Evolutionary conservation across 2,329 filamentous ascomycete genomes (phyloP).

Genomic region (Aspergillus thermomutatus): DNA sequence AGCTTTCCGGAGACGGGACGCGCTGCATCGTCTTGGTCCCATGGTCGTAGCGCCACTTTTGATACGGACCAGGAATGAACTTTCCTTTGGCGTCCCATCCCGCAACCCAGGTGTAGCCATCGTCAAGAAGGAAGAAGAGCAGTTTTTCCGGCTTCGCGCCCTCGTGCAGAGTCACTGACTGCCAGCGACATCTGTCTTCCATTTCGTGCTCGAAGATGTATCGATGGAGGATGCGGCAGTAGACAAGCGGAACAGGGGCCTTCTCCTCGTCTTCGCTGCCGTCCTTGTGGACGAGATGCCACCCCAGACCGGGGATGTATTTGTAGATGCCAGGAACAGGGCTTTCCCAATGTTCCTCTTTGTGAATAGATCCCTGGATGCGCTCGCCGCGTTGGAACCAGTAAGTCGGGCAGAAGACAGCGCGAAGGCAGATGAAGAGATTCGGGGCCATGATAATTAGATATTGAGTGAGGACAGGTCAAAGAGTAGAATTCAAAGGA

Average conservation of each 20-base stretch:
- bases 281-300: conserved; percentile 47
- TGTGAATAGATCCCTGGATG: conserved; percentile 37
- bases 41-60: conserved; percentile 47
- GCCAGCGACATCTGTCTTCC: conserved; percentile 44
- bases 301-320: conserved; percentile 49
- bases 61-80: conserved; percentile 51
- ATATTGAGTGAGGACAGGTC: conserved; percentile 4
- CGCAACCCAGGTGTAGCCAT: conserved; percentile 48
- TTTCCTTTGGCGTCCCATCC: conserved; percentile 49
- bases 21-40: conserved; percentile 36
- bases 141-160: conserved; percentile 38
- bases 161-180: conserved; percentile 36
- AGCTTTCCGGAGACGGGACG: conserved; percentile 31
- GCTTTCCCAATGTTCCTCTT: conserved; percentile 48
- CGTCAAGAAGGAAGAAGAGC: conserved; percentile 50
- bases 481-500: conserved; percentile 1
- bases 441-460: conserved; percentile 46
- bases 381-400: conserved; percentile 46
- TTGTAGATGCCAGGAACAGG: conserved; percentile 50
- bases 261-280: conserved; percentile 32
- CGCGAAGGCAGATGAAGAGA: conserved; percentile 49
- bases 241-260: conserved; percentile 38
- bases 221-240: conserved; percentile 49
- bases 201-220: conserved; percentile 49
- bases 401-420: conserved; percentile 47